phyloP scores from a whole-genome alignment of 1,284 basidiomycete genomes.

The Moniliella sp. region DNA sequence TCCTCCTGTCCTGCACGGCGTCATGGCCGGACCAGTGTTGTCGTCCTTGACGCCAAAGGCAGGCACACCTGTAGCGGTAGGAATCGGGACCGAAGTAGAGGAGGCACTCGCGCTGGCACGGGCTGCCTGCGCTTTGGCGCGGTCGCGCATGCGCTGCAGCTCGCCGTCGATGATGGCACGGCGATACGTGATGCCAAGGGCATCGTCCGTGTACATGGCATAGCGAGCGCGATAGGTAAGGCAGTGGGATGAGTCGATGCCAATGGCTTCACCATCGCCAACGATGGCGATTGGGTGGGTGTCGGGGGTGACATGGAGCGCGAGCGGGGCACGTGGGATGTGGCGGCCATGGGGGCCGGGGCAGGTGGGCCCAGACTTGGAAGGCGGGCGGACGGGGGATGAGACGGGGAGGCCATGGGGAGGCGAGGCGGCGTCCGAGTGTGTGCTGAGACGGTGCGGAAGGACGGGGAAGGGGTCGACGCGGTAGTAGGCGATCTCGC shows the following conservation, averaged over 20 bases:
- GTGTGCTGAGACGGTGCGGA: constrained; percentile 15
- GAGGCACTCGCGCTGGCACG: no score
- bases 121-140: no score
- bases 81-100: no score
- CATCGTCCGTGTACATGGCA: constrained; percentile 32
- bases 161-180: constrained; percentile 14
- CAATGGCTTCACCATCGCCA: constrained; percentile 21
- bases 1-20: no score
- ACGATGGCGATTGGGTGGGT: constrained; percentile 27
- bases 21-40: no score
- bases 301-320: no score
- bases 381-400: constrained; percentile 15
- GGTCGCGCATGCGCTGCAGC: no score
- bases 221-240: constrained; percentile 27
- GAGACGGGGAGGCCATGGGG: constrained; percentile 17
- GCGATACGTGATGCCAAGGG: constrained; percentile 31
- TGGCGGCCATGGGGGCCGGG: no score
- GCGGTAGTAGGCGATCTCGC: constrained; percentile 30
- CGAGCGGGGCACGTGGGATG: no score
- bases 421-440: constrained; percentile 13
- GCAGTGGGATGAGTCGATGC: constrained; percentile 26
- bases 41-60: no score
- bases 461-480: constrained; percentile 26
- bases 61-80: no score
- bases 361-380: constrained; percentile 21